Evolutionary conservation across 805 yeast genomes (phyloP), one percentile per base, ranked within the genome.

Genomic region (Cyberlindnera euphorbiae): DNA sequence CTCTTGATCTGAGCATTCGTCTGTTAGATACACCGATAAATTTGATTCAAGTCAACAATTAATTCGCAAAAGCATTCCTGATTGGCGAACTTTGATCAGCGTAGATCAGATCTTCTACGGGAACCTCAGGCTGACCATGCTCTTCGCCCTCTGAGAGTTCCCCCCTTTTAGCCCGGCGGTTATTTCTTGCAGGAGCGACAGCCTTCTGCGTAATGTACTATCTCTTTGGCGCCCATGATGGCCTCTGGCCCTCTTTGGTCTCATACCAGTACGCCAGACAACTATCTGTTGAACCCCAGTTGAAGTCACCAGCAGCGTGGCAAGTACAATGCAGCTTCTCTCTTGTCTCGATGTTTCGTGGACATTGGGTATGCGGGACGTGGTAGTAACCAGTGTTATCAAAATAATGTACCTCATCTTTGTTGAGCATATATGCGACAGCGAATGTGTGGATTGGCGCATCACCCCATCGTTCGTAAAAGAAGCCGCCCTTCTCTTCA

Each of bases 381-480:
- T 84, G 93, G 47, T 69, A 70, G 57, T 84, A 85, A 8, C 93
- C 95, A 27, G 84, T 68, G 44, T 84, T 80, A 38, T 77, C 80
- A 50, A 85, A 82, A 63, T 73, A 82, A 57, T 81, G 85, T 13
- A 85, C 55, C 50, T 82, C 73, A 21, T 64, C 60, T 48, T 67
- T 66, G 42, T 75, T 69, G 33, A 79, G 58, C 50, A 82, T 67
- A 31, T 80, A 60, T 2, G 87, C 62, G 3, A 77, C 83, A 5
- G 84, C 94, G 33, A 85, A 69, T 1, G 94, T 75, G 61, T 85
- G 95, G n/a, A 85, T 75, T 4, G 95, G 95, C 0, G 95, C 95
- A 60, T 86, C 96, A 15, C 96, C 96, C 95, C 95, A 86, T 47
- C 96, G 69, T 62, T 86, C 93, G 54, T 83, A 82, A 57, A 75